A percentile compares a stretch with the other conserved stretches of the same genome.
Conservation (phyloP, 1,139 yeast genomes). For the Zygotorulaspora mrakii region DNA sequence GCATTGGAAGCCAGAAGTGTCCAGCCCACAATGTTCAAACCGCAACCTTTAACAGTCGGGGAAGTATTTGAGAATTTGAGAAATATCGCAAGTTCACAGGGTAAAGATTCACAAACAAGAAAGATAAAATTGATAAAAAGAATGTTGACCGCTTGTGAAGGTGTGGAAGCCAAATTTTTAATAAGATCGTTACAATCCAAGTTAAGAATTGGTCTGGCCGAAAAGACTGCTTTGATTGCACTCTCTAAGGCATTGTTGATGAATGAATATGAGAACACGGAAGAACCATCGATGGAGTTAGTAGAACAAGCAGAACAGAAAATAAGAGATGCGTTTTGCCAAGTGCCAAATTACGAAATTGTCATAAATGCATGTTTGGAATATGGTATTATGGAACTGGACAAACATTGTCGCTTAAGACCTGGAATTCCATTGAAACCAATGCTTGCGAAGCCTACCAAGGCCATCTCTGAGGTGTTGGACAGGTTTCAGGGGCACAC, state of each 20-base stretch:
- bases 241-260: conserved; percentile 78
- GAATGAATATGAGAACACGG: conserved; percentile 44
- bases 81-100: conserved; percentile 73
- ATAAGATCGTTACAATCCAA: conserved; percentile 91
- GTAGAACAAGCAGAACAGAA: conserved; percentile 69
- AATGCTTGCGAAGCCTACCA: conserved; percentile 97
- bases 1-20: conserved; percentile 80
- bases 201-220: conserved; percentile 88
- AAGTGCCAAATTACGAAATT: conserved; percentile 85
- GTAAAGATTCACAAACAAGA: conserved; percentile 76
- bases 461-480: conserved; percentile 81
- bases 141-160: conserved; percentile 81
- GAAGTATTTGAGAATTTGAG: conserved; percentile 71
- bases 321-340: conserved; percentile 81
- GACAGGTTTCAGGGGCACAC: conserved; percentile 81
- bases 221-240: conserved; percentile 80
- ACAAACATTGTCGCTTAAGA: conserved; percentile 66
- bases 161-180: conserved; percentile 85
- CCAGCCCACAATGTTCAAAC: conserved; percentile 92
- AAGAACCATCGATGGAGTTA: conserved; percentile 29
- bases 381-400: conserved; percentile 61
- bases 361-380: conserved; percentile 63
- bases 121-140: conserved; percentile 76
- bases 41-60: conserved; percentile 69
- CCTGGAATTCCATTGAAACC: conserved; percentile 97